Base-by-base conservation (phyloP, 495 filamentous ascomycete species). In the Penicillium alfredii region DNA sequence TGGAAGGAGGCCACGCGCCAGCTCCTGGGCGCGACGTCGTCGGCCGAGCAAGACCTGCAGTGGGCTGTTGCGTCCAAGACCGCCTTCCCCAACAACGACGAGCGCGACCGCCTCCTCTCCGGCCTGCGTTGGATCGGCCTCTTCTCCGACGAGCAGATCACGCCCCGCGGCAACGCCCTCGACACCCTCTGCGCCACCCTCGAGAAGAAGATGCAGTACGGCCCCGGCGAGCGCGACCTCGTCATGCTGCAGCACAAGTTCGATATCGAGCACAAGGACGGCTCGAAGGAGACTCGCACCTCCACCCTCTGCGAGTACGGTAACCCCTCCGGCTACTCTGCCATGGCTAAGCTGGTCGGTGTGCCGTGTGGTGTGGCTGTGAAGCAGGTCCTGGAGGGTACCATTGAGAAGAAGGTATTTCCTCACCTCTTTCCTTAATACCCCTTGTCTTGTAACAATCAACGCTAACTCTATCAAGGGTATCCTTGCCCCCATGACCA, bases 231-330 rank as follows among this genome's bases (percentile, higher is more conserved):
- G 78, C 79, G 90, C 24, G 88, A 93, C 54, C 66, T 94, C 32
- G 77, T 80, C 35, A 85, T 92, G 75, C 77, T 95, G 24, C 87
- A 93, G 68, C 92, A 98, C 74, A 87, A 83, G 59, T 96, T 95
- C 58, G 82, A 81, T 58, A 85, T 96, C 51, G 84, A 95, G 72
- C 62, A 81, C 55, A 76, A 77, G 56, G 86, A 95, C 51, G 82
- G 81, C 43, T 68, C 56, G 38, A 65, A 77, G 57, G 82, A 94
- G 73, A 85, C 76, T 23, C 72, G 79, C 28, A 88, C 85, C 6
- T 82, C 76, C 24, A 96, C 89, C 8, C 75, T 96, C 6, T 73
- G 72, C 61, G 90, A 93, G 57, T 94, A 94, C 56, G 90, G 92
- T 51, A 80, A 80, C 49, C 81, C 84, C 7, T 71, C 74, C 33